phyloP scores from a whole-genome alignment of 495 filamentous ascomycete species.

The Rostrohypoxylon terebratum region DNA sequence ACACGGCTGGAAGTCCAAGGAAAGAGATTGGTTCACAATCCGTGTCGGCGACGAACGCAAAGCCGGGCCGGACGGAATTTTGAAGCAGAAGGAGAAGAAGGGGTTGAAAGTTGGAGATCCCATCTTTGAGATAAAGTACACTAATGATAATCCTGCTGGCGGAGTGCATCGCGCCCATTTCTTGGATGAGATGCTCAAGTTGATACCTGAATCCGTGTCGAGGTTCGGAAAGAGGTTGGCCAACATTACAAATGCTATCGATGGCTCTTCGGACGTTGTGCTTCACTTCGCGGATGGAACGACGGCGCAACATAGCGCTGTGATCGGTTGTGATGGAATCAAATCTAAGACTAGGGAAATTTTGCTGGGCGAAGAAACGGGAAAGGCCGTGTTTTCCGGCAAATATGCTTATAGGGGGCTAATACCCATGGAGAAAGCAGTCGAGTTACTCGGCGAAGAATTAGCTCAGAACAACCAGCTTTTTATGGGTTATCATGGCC shows the following conservation, averaged over 20 bases:
- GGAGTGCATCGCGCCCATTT: constrained; percentile 69
- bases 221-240: constrained; percentile 60
- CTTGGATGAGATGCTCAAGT: constrained; percentile 67
- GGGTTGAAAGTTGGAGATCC: constrained; percentile 46
- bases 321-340: constrained; percentile 71
- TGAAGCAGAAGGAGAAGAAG: constrained; percentile 34
- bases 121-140: constrained; percentile 44
- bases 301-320: constrained; percentile 62
- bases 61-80: constrained; percentile 34
- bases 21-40: constrained; percentile 40
- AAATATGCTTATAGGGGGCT: constrained; percentile 67
- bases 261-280: constrained; percentile 52
- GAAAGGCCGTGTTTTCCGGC: constrained; percentile 61
- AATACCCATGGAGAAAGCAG: constrained; percentile 65
- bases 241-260: constrained; percentile 44
- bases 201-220: constrained; percentile 62
- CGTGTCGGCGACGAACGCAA: constrained; percentile 44
- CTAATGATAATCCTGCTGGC: constrained; percentile 45
- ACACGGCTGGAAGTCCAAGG: constrained; percentile 32
- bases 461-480: constrained; percentile 64
- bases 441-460: constrained; percentile 67
- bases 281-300: constrained; percentile 68
- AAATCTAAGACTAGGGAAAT: constrained; percentile 64
- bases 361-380: constrained; percentile 56
- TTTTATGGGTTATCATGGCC: constrained; percentile 68